Percentiles rank a stretch among this genome's conserved stretches.
These are phyloP conservation scores for Fusarium palustre DNA, from an alignment of 2,329 filamentous ascomycete species.

Conservation along the genomic window DNA sequence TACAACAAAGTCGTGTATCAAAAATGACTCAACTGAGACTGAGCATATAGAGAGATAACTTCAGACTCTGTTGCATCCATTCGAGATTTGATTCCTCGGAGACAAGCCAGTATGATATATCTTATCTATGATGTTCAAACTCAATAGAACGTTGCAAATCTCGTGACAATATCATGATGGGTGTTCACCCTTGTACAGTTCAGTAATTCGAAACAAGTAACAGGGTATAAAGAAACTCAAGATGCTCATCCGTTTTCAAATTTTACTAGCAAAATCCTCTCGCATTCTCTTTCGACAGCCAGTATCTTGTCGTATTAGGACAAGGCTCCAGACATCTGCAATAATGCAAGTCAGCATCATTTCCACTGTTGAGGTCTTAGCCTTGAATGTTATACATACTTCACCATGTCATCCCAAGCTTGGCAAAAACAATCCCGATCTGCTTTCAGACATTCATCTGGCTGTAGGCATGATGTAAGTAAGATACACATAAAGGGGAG, in stretches of 20 bases:
- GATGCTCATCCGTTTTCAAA: neutral
- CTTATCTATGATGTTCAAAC: neutral
- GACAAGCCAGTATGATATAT: neutral
- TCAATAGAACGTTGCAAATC: too few relatives aligned
- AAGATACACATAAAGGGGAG: neutral
- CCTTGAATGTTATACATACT: neutral
- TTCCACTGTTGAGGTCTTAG: accelerated
- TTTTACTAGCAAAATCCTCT: conserved; percentile 9
- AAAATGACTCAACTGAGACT: neutral
- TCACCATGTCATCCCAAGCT: conserved; percentile 13
- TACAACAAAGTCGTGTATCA: neutral
- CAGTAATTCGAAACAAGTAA: too few relatives aligned
- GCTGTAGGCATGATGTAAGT: neutral
- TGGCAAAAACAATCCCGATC: conserved; percentile 13
- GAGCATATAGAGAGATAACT: neutral
- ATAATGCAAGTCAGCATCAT: accelerated
- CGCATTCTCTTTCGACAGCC: conserved; percentile 18
- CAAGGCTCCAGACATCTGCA: conserved; percentile 6
- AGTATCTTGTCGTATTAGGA: neutral
- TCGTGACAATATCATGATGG: neutral
- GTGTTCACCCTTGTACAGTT: accelerated
- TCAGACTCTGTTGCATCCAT: neutral
- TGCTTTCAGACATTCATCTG: neutral
- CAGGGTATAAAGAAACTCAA: neutral
- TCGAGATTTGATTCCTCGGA: neutral